Percentiles rank a stretch among this genome's conserved stretches.
Evolutionary conservation across 2,329 filamentous ascomycete species (phyloP).

Genomic region (Beauveria brongniartii): DNA sequence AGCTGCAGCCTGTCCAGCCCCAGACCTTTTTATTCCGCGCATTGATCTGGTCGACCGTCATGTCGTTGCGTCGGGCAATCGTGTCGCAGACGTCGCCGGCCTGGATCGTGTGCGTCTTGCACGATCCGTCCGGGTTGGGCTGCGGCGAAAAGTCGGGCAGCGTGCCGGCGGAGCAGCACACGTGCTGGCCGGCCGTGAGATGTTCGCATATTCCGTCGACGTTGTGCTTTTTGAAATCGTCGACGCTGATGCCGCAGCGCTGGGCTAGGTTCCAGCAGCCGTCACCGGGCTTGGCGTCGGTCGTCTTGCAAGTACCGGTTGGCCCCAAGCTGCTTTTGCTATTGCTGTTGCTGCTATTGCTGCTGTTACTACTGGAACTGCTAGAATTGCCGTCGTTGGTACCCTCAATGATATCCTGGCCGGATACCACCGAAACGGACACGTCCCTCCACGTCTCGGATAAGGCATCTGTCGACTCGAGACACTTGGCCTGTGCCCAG

Average conservation of each 20-base stretch:
- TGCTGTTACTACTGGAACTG: not conserved
- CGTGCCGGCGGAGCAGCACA: conserved; percentile 1
- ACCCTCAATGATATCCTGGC: not conserved
- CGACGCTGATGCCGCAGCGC: not conserved
- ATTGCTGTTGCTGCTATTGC: not conserved
- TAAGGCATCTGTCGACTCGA: not conserved
- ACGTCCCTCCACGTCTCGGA: not conserved
- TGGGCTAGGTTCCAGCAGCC: not conserved
- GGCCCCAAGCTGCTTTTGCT: not conserved
- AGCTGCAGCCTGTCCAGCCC: conserved; percentile 19
- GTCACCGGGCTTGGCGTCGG: not conserved
- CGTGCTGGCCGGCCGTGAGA: not conserved
- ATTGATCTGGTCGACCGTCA: not conserved
- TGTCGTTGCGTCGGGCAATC: not conserved
- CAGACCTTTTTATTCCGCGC: conserved; percentile 13
- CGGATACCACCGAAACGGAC: not conserved
- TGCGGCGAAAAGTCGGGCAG: not conserved
- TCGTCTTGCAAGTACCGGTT: not conserved
- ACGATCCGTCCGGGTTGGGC: conserved; percentile 2
- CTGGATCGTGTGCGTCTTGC: not conserved
- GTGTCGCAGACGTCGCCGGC: not conserved
- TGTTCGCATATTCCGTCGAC: not conserved
- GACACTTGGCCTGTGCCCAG: not conserved
- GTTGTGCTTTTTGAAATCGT: not conserved
- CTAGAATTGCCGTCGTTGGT: not conserved